Conservation (phyloP, 805 yeast species). For the Babjeviella inositovora region DNA sequence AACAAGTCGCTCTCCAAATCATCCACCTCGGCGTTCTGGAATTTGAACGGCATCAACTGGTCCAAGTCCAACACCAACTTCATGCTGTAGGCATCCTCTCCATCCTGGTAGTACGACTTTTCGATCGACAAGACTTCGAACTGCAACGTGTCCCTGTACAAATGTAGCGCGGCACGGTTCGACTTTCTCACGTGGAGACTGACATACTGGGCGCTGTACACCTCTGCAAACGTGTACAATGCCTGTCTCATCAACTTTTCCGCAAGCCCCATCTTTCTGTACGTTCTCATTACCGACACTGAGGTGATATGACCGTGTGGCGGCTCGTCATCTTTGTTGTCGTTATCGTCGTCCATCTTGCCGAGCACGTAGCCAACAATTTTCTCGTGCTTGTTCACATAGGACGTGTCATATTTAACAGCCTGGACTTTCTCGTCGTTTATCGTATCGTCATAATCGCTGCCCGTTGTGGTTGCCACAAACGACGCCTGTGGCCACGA, state of each 20-base stretch:
- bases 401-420: constrained; percentile 44
- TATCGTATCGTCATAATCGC: constrained; percentile 10
- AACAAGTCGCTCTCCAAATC: constrained; percentile 16
- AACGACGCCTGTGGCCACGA: constrained; percentile 98
- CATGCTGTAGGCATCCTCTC: constrained; percentile 97
- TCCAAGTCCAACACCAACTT: constrained; percentile 47
- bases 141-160: constrained; percentile 71
- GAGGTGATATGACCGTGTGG: constrained; percentile 92
- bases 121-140: constrained; percentile 78
- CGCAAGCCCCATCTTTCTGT: constrained; percentile 90
- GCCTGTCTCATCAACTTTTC: constrained; percentile 82
- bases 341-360: constrained; percentile 92
- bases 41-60: constrained; percentile 41
- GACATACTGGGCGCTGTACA: constrained; percentile 69
- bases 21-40: constrained; percentile 25
- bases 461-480: constrained; percentile 77
- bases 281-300: constrained; percentile 86
- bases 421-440: constrained; percentile 6
- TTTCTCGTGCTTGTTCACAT: constrained; percentile 53
- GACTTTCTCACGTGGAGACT: constrained; percentile 88
- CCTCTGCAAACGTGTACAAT: constrained; percentile 64
- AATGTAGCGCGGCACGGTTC: constrained; percentile 85
- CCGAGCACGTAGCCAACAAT: constrained; percentile 94
- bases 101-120: constrained; percentile 86
- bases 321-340: constrained; percentile 48